These are phyloP conservation scores for Phytophthora agathidicida DNA, from an alignment of 352 stramenopile genomes.

Conservation along the genomic window DNA sequence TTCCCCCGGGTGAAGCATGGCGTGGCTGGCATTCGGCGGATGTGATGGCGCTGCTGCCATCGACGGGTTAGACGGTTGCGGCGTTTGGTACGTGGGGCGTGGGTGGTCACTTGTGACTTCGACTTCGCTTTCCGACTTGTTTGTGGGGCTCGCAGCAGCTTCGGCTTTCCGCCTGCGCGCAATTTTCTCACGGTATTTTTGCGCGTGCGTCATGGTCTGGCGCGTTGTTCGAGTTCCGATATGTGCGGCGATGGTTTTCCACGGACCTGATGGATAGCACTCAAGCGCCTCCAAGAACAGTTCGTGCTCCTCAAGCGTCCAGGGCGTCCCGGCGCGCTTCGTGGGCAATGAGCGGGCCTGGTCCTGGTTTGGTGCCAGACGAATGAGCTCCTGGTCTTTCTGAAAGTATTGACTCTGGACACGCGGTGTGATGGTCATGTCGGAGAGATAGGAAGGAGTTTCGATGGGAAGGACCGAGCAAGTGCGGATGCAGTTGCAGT, in stretches of 20 bases:
- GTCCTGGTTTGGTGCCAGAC: constrained; percentile 38
- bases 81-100: constrained; percentile 6
- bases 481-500: constrained; percentile 11
- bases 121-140: constrained; percentile 19
- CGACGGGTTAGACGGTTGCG: constrained; percentile 7
- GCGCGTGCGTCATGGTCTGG: constrained; percentile 58
- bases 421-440: constrained; percentile 42
- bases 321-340: constrained; percentile 36
- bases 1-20: constrained; percentile 17
- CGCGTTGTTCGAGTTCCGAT: constrained; percentile 63
- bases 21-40: constrained; percentile 10
- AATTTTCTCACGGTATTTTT: constrained; percentile 61
- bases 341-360: constrained; percentile 37
- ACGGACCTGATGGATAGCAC: constrained; percentile 41
- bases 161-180: constrained; percentile 42
- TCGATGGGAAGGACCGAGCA: not conserved
- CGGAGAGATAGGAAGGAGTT: constrained; percentile 6
- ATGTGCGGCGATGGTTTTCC: constrained; percentile 50
- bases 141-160: constrained; percentile 25
- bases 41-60: not conserved
- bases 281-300: constrained; percentile 44
- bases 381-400: constrained; percentile 44
- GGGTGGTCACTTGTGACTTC: constrained; percentile 18
- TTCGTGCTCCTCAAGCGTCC: constrained; percentile 44
- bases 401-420: constrained; percentile 49